Evolutionary conservation across 192 early-diverging fungal genomes (phyloP), one percentile per base, ranked within the genome.

Genomic region (Dissophora globulifera): DNA sequence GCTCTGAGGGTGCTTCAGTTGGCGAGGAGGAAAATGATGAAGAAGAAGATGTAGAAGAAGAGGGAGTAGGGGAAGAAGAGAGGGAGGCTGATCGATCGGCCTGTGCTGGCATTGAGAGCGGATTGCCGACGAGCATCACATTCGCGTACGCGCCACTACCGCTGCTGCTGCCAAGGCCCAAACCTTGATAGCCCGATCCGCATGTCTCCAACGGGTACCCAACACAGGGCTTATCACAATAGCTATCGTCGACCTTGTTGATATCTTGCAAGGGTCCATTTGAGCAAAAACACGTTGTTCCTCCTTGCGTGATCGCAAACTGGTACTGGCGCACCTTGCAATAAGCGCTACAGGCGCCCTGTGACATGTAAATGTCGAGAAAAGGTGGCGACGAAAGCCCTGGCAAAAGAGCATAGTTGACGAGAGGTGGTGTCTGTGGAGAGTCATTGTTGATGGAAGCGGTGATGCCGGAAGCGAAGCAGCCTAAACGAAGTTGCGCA

Each of bases 291-390:
- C 69, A 72, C 0, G 29, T 30, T 1, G 40, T 58, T 2, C 69
- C 69, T 13, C 27, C 35, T n/a, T 42, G 15, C 1, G 48, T 41
- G 38, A 63, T 43, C 5, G 60, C 59, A 22, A 57, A 63, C 33
- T 35, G 13, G 12, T 23, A 50, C 10, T 63, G 59, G 17, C 15
- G 31, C 20, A 46, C 31, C 23, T 58, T 49, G 31, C 69, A 72
- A n/a, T 62, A 58, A 9, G 54, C 53, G 26, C n/a, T 43, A 35
- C 69, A 72, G 1, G 40, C 25, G 6, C 60, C 69, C 17, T 63
- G 60, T 7, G 69, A 63, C 69, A 72, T 72, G 48, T 63, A 72
- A 33, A 72, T 63, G 12, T 72, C 69, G 9, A 29, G n/a, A n/a
- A n/a, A 16, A 33, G 23, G 33, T 0, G 60, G 38, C 7, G 69